Evolutionary conservation across 2,329 filamentous ascomycete species (phyloP).

Genomic region (Pseudopyricularia javanii): DNA sequence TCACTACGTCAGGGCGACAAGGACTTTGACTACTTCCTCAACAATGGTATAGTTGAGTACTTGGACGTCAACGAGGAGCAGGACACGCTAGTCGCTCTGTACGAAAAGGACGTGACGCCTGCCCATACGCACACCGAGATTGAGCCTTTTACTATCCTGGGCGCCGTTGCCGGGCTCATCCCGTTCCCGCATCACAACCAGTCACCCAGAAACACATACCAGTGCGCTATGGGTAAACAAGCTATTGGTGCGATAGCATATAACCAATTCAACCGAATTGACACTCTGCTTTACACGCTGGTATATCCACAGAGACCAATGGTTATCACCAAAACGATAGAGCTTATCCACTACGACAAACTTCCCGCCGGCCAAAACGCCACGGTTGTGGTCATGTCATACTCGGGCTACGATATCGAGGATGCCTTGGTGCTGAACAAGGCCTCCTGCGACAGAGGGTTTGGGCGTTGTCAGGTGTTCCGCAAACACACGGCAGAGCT

Average conservation of each 20-base stretch:
- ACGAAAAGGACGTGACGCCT: conserved; percentile 71
- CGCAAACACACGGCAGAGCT: conserved; percentile 81
- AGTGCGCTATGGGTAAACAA: conserved; percentile 99
- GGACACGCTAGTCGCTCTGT: conserved; percentile 83
- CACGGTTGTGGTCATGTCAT: conserved; percentile 97
- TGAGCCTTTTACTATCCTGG: conserved; percentile 92
- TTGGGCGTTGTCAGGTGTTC: conserved; percentile 96
- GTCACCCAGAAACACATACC: conserved; percentile 95
- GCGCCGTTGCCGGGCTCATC: conserved; percentile 89
- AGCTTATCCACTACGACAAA: conserved; percentile 94
- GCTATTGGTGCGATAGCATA: conserved; percentile 96
- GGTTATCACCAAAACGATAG: conserved; percentile 94
- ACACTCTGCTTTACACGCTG: conserved; percentile 89
- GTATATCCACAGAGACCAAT: conserved; percentile 96
- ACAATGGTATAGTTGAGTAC: conserved; percentile 84
- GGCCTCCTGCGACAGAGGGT: conserved; percentile 86
- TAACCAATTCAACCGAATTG: conserved; percentile 94
- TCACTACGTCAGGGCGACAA: conserved; percentile 72
- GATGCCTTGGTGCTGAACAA: conserved; percentile 96
- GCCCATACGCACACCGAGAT: conserved; percentile 93
- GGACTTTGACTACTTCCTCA: conserved; percentile 89
- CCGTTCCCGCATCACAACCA: conserved; percentile 99
- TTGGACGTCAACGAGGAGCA: conserved; percentile 98
- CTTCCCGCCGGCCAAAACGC: conserved; percentile 94
- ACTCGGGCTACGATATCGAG: conserved; percentile 98